Evolutionary conservation across 2,329 filamentous ascomycete genomes (phyloP).

Genomic region (Plenodomus biglobosus): DNA sequence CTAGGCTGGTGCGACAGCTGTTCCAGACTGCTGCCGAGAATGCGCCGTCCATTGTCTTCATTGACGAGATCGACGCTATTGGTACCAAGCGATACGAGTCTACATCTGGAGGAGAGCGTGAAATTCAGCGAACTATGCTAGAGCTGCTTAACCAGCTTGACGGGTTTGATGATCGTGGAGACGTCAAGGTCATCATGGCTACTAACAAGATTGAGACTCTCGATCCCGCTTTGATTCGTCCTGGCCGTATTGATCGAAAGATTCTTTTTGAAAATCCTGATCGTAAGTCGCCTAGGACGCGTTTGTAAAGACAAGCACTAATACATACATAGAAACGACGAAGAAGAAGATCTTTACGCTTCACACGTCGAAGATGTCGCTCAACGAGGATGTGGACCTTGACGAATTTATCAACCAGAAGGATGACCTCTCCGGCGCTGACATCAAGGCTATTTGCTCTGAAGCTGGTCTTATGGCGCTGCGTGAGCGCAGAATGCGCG

Average conservation of each 20-base stretch:
- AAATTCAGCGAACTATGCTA: constrained; percentile 98
- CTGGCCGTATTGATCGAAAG: constrained; percentile 97
- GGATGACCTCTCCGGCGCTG: constrained; percentile 93
- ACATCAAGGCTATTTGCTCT: constrained; percentile 98
- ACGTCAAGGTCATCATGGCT: constrained; percentile 99
- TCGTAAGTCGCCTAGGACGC: constrained; percentile 50
- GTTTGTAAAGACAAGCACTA: constrained; percentile 44
- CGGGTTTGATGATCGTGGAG: constrained; percentile 96
- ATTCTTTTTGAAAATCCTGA: constrained; percentile 78
- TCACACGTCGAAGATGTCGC: constrained; percentile 97
- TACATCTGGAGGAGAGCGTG: constrained; percentile 92
- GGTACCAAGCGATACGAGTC: constrained; percentile 99
- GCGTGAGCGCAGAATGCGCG: constrained; percentile 92
- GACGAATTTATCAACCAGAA: constrained; percentile 99
- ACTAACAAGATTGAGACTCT: constrained; percentile 99
- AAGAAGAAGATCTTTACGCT: constrained; percentile 97
- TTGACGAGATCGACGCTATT: constrained; percentile 98
- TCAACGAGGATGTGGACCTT: constrained; percentile 94
- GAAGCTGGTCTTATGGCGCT: constrained; percentile 94
- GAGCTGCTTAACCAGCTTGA: constrained; percentile 98
- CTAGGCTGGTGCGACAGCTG: constrained; percentile 89
- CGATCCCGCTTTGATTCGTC: constrained; percentile 92
- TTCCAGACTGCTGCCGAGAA: constrained; percentile 97
- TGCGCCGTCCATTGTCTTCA: constrained; percentile 95
- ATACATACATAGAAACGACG: constrained; percentile 76